Evolutionary conservation across 2,329 filamentous ascomycete genomes (phyloP), one percentile per base, ranked within the genome.

Genomic region (Talaromyces atroroseus): DNA sequence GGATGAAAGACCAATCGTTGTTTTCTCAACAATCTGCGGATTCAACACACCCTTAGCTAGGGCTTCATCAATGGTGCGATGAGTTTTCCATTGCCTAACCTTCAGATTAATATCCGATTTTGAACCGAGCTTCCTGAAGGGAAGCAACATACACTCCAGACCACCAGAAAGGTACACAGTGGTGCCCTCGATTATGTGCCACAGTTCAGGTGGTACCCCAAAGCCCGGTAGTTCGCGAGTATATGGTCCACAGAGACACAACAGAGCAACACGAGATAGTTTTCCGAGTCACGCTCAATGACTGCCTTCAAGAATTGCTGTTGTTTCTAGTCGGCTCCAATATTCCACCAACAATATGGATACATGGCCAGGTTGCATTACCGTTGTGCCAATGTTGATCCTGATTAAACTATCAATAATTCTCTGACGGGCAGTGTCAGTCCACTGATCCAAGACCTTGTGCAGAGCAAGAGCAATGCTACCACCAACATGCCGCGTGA

Each of bases 211-310:
- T 6, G 78, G 80, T 62, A 77, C 81, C 52, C 80, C 67, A 52
- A 79, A 80, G 1, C 78, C 77, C 8, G 78, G 78, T 5, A 77
- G 73, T 55, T 81, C 74, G 58, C 71, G 74, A 6, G 75, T 74
- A 60, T 79, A 81, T 2, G 72, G 71, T 2, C 74, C 73, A 42
- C 74, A 78, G 18, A 81, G 68, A 14, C 81, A 75, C 45, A 83
- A 64, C 16, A 83, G 75, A 11, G 79, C 80, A 6, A 83, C 80
- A 50, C 72, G 73, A 11, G 76, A 76, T 5, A 83, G 67, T 79
- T 74, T 23, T 74, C 70, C 2, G 73, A 70, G 66, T 82, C 78
- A 10, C 75, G 73, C 49, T 79, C 78, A 11, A 80, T 69, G 7
- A 81, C 75, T 5, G 78, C 78, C 58, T 80, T 80, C 47, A 80